A percentile compares a stretch with the other conserved stretches of the same genome.
Conservation (phyloP, 1,139 yeast species). For the Barnettozyma hawaiiensis region DNA sequence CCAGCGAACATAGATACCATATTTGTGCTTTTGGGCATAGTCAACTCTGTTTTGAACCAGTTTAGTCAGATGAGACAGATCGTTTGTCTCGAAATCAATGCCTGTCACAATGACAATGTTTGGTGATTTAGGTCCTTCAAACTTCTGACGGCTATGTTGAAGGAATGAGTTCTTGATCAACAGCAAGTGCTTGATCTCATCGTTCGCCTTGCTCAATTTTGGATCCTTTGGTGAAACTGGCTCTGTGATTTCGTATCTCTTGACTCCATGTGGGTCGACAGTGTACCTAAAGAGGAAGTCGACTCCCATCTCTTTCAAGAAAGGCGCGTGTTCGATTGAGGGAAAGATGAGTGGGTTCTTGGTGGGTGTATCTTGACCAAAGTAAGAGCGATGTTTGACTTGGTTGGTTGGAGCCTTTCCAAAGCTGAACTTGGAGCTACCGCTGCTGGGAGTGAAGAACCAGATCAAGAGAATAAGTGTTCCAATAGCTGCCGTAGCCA, state of each 20-base stretch:
- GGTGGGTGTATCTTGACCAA: constrained; percentile 40
- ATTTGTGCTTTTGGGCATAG: constrained; percentile 68
- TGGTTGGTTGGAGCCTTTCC: constrained; percentile 6
- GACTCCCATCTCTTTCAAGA: constrained; percentile 50
- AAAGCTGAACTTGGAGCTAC: constrained; percentile 4
- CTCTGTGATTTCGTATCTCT: constrained; percentile 45
- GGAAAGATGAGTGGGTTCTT: constrained; percentile 56
- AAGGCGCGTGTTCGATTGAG: constrained; percentile 57
- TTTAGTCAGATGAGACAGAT: constrained; percentile 51
- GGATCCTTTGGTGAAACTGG: constrained; percentile 30
- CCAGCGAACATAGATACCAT: constrained; percentile 81
- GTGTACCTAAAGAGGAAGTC: constrained; percentile 43
- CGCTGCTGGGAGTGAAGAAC: not conserved
- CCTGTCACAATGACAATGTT: constrained; percentile 75
- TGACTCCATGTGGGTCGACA: constrained; percentile 36
- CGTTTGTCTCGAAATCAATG: constrained; percentile 67
- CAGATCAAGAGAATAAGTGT: constrained; percentile 12
- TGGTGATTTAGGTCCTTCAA: constrained; percentile 44
- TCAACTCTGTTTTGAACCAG: constrained; percentile 77
- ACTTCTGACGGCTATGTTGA: constrained; percentile 60
- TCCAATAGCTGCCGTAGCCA: constrained; percentile 6
- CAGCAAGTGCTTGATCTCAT: constrained; percentile 31
- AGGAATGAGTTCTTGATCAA: constrained; percentile 52
- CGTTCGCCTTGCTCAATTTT: constrained; percentile 34
- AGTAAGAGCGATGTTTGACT: constrained; percentile 36